phyloP scores from a whole-genome alignment of 2,329 filamentous ascomycete species.

The Torrubiella hemipterigena region DNA sequence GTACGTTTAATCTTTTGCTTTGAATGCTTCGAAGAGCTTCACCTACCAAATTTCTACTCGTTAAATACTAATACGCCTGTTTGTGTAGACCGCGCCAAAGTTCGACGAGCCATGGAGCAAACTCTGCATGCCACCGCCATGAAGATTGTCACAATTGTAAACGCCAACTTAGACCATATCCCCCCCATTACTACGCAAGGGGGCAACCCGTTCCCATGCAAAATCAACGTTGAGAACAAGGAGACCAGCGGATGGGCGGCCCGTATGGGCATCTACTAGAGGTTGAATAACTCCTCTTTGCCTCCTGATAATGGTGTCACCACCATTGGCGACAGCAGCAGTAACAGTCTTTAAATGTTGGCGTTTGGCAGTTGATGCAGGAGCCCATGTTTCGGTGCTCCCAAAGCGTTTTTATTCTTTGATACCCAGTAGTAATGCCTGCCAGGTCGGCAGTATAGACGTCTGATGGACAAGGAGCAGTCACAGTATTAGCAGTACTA shows the following conservation, averaged over 20 bases:
- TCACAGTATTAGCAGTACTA: too few relatives aligned
- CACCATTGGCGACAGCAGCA: too few relatives aligned
- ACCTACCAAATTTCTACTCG: background rate
- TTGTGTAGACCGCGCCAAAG: constrained; percentile 67
- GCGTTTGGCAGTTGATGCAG: too few relatives aligned
- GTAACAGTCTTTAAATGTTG: too few relatives aligned
- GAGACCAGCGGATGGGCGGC: constrained; percentile 62
- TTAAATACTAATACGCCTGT: background rate
- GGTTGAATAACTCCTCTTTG: too few relatives aligned
- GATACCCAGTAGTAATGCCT: too few relatives aligned
- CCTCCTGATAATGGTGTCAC: too few relatives aligned
- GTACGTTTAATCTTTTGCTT: constrained; percentile 34
- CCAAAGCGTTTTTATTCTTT: too few relatives aligned
- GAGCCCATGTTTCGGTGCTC: too few relatives aligned
- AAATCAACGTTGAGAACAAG: constrained; percentile 80
- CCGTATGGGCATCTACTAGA: constrained; percentile 62
- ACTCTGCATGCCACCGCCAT: constrained; percentile 77
- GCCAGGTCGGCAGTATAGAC: too few relatives aligned
- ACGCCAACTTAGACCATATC: constrained; percentile 87
- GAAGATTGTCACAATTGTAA: constrained; percentile 81
- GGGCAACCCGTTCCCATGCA: constrained; percentile 90
- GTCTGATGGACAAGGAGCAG: too few relatives aligned
- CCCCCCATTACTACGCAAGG: constrained; percentile 91
- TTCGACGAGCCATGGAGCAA: constrained; percentile 81
- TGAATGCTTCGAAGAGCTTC: background rate